phyloP scores from a whole-genome alignment of 305 asterid species.

The Ilex paraguariensis region DNA sequence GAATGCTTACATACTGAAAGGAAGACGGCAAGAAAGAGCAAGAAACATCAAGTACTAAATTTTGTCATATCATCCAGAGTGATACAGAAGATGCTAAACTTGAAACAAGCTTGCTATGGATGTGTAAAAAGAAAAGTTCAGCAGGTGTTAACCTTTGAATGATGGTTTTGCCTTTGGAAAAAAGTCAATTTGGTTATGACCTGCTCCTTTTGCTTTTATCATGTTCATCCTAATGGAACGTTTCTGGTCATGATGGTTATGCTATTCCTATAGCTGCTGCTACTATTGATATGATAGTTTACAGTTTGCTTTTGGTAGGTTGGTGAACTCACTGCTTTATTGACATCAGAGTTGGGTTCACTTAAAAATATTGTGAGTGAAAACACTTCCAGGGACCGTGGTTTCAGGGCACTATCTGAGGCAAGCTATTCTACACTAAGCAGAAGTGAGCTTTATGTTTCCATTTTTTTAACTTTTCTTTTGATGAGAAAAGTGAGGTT shows the following conservation, averaged over 20 bases:
- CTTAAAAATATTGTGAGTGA: slow-evolving; percentile 84
- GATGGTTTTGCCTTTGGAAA: too few relatives aligned
- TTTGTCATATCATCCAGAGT: too few relatives aligned
- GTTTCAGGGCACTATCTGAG: slow-evolving; percentile 96
- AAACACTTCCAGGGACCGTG: slow-evolving; percentile 93
- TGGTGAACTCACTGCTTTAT: slow-evolving; percentile 82
- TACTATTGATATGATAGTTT: slow-evolving; percentile 10
- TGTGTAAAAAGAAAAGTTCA: too few relatives aligned
- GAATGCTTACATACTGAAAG: too few relatives aligned
- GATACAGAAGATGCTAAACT: too few relatives aligned
- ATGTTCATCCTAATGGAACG: background rate
- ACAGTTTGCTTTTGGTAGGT: slow-evolving; percentile 48
- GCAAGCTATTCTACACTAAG: slow-evolving; percentile 79
- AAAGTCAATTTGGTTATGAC: too few relatives aligned
- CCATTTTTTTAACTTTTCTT: slow-evolving; percentile 4
- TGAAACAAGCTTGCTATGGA: too few relatives aligned
- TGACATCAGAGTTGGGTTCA: slow-evolving; percentile 92
- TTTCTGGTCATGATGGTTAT: background rate
- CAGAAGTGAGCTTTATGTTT: slow-evolving; percentile 64
- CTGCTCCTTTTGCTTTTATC: background rate
- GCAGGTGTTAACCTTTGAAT: too few relatives aligned
- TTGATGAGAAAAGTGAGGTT: background rate
- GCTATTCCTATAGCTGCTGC: background rate
- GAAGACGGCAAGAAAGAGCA: too few relatives aligned
- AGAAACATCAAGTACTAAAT: too few relatives aligned